Conservation (phyloP, 805 yeast species). For the Candida adriatica region DNA sequence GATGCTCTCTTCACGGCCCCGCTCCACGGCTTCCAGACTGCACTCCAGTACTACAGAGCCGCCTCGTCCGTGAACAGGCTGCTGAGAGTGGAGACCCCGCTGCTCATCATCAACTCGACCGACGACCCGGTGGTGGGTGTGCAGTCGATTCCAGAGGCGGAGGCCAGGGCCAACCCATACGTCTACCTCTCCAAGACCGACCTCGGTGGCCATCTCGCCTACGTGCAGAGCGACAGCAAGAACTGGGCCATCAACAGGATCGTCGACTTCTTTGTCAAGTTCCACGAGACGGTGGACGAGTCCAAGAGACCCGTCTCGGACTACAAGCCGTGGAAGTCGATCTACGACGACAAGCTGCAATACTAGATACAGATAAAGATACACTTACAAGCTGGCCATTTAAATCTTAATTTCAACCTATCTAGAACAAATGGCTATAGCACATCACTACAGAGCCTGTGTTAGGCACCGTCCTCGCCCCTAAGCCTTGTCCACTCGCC, state of each 20-base stretch:
- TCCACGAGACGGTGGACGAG: conserved; percentile 27
- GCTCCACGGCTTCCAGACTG: conserved; percentile 55
- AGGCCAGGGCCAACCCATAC: conserved; percentile 50
- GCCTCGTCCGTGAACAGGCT: conserved; percentile 57
- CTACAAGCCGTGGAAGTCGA: conserved; percentile 13
- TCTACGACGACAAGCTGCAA: conserved; percentile 16
- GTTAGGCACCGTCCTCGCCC: conserved; percentile 84
- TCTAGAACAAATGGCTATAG: too few relatives aligned
- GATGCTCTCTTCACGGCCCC: conserved; percentile 58
- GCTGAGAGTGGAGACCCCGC: conserved; percentile 52
- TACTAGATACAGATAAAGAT: conserved; percentile 2
- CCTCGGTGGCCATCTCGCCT: conserved; percentile 68
- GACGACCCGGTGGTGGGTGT: conserved; percentile 66
- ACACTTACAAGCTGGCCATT: not conserved
- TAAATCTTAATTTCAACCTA: conserved; percentile 26
- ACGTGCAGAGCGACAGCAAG: conserved; percentile 34
- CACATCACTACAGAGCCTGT: too few relatives aligned
- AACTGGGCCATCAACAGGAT: conserved; percentile 43
- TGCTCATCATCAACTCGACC: conserved; percentile 47
- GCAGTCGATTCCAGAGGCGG: conserved; percentile 42
- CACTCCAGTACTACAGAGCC: conserved; percentile 55
- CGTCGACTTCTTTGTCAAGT: conserved; percentile 33
- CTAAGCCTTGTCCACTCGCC: conserved; percentile 68
- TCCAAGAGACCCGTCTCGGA: conserved; percentile 13
- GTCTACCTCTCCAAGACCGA: conserved; percentile 50